These are phyloP conservation scores for Cercospora brassicicola DNA, from an alignment of 2,329 filamentous ascomycete genomes.

Conservation along the genomic window DNA sequence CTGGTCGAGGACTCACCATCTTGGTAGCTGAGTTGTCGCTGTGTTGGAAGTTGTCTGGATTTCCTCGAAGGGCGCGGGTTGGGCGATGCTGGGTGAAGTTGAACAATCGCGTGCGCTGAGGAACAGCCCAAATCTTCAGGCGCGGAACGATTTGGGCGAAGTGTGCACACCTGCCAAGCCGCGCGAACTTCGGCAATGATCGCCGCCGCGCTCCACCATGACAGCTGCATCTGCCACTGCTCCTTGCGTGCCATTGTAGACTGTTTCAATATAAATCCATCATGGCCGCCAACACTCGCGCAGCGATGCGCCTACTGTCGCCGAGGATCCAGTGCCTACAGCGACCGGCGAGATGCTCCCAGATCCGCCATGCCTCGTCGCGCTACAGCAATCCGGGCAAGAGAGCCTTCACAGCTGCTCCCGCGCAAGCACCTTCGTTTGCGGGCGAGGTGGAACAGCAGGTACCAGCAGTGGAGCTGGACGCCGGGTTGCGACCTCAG, in stretches of 20 bases:
- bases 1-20: conserved; percentile 27
- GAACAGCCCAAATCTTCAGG: not conserved
- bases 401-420: conserved; percentile 31
- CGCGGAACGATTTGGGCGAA: conserved; percentile 1
- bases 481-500: conserved; percentile 23
- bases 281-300: conserved; percentile 33
- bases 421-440: conserved; percentile 28
- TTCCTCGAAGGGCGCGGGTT: conserved; percentile 31
- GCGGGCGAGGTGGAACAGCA: conserved; percentile 17
- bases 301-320: conserved; percentile 36
- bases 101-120: conserved; percentile 9
- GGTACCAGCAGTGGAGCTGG: conserved; percentile 8
- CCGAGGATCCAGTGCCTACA: conserved; percentile 31
- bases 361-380: conserved; percentile 35
- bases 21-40: conserved; percentile 32
- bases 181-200: conserved; percentile 2
- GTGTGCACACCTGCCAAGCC: conserved; percentile 1
- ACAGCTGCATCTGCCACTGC: conserved; percentile 4
- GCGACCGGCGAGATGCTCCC: conserved; percentile 23
- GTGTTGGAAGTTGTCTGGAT: conserved; percentile 28
- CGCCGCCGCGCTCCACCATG: conserved; percentile 2
- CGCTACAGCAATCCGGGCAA: conserved; percentile 40
- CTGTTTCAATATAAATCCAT: not conserved
- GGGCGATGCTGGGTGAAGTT: conserved; percentile 15
- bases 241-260: not conserved